These are phyloP conservation scores for Sarocladium strictum DNA, from an alignment of 2,329 filamentous ascomycete genomes.

Conservation along the genomic window DNA sequence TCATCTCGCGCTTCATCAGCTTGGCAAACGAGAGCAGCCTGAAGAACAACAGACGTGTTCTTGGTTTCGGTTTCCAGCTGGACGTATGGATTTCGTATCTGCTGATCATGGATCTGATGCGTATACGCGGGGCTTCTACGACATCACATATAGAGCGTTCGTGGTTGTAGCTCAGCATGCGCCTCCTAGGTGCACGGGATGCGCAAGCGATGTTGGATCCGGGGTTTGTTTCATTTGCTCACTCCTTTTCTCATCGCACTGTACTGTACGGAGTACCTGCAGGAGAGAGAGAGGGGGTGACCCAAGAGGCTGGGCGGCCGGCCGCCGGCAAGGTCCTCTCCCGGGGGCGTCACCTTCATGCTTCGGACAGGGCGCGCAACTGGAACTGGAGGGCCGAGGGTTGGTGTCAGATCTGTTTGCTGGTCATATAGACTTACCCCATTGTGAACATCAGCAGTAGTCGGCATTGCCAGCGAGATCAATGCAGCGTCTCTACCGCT, in stretches of 20 bases:
- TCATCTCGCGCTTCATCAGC: no score
- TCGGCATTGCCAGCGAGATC: no score
- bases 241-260: background rate
- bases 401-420: background rate
- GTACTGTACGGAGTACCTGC: background rate
- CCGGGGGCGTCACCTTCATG: background rate
- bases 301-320: conserved; percentile 3
- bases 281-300: background rate
- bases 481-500: background rate
- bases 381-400: background rate
- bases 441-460: background rate
- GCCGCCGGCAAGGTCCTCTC: background rate
- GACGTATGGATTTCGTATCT: background rate
- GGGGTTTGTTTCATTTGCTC: conserved; percentile 1
- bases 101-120: background rate
- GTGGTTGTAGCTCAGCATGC: background rate
- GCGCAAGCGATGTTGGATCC: background rate
- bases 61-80: no score
- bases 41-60: no score
- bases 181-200: background rate
- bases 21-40: no score
- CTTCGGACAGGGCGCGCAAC: background rate
- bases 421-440: no score
- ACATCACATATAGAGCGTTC: background rate
- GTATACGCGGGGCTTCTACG: background rate